Percentiles rank a stretch among this genome's conserved stretches.
Evolutionary conservation across 2,329 filamentous ascomycete genomes (phyloP).

Genomic region (Aureobasidium uvarum): DNA sequence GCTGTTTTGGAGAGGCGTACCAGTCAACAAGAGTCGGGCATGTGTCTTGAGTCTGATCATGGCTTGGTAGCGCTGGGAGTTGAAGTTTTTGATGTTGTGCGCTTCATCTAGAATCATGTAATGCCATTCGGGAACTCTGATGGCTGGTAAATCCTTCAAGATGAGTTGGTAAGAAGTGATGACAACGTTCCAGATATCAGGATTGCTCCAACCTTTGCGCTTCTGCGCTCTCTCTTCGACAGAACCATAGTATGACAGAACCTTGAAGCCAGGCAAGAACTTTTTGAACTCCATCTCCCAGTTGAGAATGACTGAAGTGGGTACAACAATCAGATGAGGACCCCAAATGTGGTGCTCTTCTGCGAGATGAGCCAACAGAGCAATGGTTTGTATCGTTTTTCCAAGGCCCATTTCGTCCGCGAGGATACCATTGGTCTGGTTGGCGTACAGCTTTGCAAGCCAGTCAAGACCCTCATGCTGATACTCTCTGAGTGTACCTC

Average conservation of each 20-base stretch:
- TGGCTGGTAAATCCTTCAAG: conserved; percentile 87
- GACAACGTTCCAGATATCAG: conserved; percentile 77
- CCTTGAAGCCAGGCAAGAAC: conserved; percentile 97
- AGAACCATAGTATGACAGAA: conserved; percentile 92
- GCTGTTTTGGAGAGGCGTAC: conserved; percentile 95
- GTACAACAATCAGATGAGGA: conserved; percentile 91
- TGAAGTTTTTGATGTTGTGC: conserved; percentile 99
- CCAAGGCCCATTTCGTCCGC: conserved; percentile 98
- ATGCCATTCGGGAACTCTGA: conserved; percentile 91
- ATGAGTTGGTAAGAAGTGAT: conserved; percentile 98
- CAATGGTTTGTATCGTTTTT: conserved; percentile 98
- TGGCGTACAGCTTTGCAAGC: conserved; percentile 88
- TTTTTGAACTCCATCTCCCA: conserved; percentile 99
- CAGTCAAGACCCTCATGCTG: conserved; percentile 97
- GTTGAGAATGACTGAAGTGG: conserved; percentile 97
- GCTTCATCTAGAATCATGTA: conserved; percentile 98
- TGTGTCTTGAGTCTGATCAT: conserved; percentile 90
- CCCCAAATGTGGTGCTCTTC: conserved; percentile 92
- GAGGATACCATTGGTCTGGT: conserved; percentile 91
- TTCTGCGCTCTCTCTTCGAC: conserved; percentile 90
- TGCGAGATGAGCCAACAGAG: conserved; percentile 86
- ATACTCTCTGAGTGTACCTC: conserved; percentile 89
- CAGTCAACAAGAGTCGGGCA: conserved; percentile 81
- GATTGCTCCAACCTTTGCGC: conserved; percentile 84
- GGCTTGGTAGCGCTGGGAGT: conserved; percentile 94